These are phyloP conservation scores for Porodaedalea pini DNA, from an alignment of 1,284 basidiomycete species.

Conservation along the genomic window DNA sequence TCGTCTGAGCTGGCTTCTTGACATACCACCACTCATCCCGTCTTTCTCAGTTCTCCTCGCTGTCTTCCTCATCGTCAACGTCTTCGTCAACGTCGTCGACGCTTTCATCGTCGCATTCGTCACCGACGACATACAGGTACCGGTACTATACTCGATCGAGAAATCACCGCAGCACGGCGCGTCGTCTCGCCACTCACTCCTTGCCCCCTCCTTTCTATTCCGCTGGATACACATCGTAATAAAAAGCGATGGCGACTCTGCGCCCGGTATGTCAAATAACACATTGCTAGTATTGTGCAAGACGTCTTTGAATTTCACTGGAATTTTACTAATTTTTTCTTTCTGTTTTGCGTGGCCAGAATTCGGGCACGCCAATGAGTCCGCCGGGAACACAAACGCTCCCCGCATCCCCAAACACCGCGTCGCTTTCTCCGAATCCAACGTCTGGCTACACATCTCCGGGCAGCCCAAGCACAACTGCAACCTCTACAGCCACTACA, in stretches of 20 bases:
- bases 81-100: not conserved
- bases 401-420: not conserved
- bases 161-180: conserved; percentile 6
- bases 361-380: not conserved
- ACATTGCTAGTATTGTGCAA: not conserved
- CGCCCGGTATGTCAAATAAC: not conserved
- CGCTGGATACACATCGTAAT: not conserved
- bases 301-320: not conserved
- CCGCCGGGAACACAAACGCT: no score
- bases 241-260: conserved; percentile 6
- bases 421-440: conserved; percentile 3
- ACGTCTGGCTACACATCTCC: not conserved
- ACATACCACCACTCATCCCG: conserved; percentile 7
- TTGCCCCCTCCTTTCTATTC: not conserved
- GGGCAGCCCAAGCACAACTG: conserved; percentile 2
- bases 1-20: conserved; percentile 7
- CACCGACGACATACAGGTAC: not conserved
- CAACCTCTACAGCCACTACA: not conserved
- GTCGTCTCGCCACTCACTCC: conserved; percentile 3
- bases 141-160: conserved; percentile 8
- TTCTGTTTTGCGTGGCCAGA: no score
- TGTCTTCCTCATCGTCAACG: not conserved
- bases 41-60: not conserved
- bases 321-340: not conserved
- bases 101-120: not conserved